Conservation (phyloP, 805 yeast species). For the Metschnikowia lochheadii region DNA sequence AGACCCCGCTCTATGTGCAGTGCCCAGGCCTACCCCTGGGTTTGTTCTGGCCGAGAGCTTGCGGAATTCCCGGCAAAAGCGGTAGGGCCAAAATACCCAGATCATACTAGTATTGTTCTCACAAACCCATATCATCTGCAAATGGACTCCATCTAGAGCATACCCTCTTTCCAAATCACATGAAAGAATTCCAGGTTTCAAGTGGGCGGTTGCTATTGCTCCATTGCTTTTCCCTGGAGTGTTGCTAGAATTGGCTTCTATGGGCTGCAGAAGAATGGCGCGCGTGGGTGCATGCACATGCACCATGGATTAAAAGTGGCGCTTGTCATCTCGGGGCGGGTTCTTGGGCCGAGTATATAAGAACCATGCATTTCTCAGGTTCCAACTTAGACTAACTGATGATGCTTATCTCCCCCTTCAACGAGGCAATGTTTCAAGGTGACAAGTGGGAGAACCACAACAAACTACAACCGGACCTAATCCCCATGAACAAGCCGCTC, state of each 20-base stretch:
- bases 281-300: not conserved
- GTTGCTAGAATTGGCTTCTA: conserved; percentile 1
- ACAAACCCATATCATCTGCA: too few species aligned
- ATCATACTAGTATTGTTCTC: too few species aligned
- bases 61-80: not conserved
- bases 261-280: conserved; percentile 3
- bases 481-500: conserved; percentile 1
- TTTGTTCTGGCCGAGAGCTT: not conserved
- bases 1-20: not conserved
- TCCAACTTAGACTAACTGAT: not conserved
- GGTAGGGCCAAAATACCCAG: not conserved
- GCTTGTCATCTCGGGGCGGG: conserved; percentile 2
- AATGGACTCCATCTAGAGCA: too few species aligned
- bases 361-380: not conserved
- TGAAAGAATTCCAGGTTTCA: not conserved
- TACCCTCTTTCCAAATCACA: not conserved
- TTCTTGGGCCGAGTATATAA: not conserved
- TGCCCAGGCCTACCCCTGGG: not conserved
- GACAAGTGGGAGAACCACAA: conserved; percentile 2
- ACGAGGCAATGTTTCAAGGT: not conserved
- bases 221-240: not conserved
- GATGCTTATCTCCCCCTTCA: conserved; percentile 1
- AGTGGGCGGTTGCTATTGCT: not conserved
- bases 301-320: not conserved
- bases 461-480: not conserved